Evolutionary conservation across 140 eudicot genomes (phyloP), one percentile per base, ranked within the genome.

Genomic region (Flaveria floridana): DNA sequence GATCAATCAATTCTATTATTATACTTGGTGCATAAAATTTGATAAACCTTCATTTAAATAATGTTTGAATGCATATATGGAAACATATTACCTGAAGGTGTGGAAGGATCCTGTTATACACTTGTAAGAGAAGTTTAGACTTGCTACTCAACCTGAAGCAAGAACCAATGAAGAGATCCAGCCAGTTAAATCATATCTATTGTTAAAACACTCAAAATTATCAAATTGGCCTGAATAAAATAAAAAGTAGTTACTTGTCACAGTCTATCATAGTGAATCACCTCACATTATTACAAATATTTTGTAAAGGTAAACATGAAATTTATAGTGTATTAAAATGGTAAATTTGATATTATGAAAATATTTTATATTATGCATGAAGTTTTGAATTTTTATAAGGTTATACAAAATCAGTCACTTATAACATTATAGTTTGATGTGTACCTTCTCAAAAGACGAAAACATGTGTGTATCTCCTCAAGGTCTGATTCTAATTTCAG

Each of bases 381-480:
- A 15, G 6, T 52, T 15, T 52, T 52, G 58, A 52, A 5, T 21
- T 52, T 52, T 59, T 23, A 59, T 2, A 59, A 23, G 18, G 42
- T 2, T 23, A 21, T 3, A 50, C 56, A 61, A 62, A 62, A 62
- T 62, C 68, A 62, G 21, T 62, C 20, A 5, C 68, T 28, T 21
- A 13, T 13, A 34, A 15, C 50, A 65, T 23, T 41, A 65, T 53
- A 59, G 18, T 65, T 64, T 48, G 53, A 30, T 51, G 39, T 39
- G 41, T 77, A 92, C 98, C 98, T 89, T 87, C 57, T 85, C 53
- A 93, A 68, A 65, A 93, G 88, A 61, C 93, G 74, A 73, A 78
- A 80, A 79, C 91, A 89, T 0, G 83, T 68, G 68, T 90, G 87
- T 59, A 90, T 80, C 86, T 93, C 98, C 79, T 93, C 98, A 25